Evolutionary conservation across 176 grass and related monocot species (phyloP).

Genomic region (Triticum timopheevii): DNA sequence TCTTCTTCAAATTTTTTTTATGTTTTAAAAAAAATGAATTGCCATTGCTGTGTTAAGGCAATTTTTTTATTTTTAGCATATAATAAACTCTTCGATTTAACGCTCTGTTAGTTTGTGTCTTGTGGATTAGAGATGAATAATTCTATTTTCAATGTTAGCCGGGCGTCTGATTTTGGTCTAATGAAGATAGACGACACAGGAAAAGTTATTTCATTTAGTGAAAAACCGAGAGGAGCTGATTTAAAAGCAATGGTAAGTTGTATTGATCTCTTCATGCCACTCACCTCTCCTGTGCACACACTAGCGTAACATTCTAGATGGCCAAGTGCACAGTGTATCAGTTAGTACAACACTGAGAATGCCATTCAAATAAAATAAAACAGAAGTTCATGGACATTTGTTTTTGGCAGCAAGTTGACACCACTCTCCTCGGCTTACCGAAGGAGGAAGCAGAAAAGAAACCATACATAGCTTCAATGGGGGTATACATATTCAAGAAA

Average conservation of each 20-base stretch:
- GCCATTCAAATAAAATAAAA: neutral
- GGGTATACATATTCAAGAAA: slow-evolving; percentile 87
- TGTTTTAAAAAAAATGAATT: neutral
- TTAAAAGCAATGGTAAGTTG: slow-evolving; percentile 83
- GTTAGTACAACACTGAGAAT: neutral
- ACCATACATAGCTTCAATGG: slow-evolving; percentile 94
- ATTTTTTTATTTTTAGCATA: neutral
- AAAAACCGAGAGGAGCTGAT: slow-evolving; percentile 86
- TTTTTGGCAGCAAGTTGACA: slow-evolving; percentile 75
- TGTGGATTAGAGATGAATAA: slow-evolving; percentile 17
- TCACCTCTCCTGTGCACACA: neutral
- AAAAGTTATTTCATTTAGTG: slow-evolving; percentile 80
- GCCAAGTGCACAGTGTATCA: neutral
- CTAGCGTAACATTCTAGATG: neutral
- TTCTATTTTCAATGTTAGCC: slow-evolving; percentile 48
- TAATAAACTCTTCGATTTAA: neutral
- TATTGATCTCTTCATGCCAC: neutral
- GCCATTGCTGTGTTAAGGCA: neutral
- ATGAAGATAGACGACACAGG: slow-evolving; percentile 83
- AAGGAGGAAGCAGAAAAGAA: slow-evolving; percentile 76
- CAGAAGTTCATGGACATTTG: neutral
- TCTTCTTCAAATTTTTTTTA: neutral
- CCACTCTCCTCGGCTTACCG: slow-evolving; percentile 71
- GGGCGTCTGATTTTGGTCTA: slow-evolving; percentile 91
- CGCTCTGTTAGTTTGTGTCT: neutral